Conservation (phyloP, 73 alveolate species). For the Paramecium octaurelia region DNA sequence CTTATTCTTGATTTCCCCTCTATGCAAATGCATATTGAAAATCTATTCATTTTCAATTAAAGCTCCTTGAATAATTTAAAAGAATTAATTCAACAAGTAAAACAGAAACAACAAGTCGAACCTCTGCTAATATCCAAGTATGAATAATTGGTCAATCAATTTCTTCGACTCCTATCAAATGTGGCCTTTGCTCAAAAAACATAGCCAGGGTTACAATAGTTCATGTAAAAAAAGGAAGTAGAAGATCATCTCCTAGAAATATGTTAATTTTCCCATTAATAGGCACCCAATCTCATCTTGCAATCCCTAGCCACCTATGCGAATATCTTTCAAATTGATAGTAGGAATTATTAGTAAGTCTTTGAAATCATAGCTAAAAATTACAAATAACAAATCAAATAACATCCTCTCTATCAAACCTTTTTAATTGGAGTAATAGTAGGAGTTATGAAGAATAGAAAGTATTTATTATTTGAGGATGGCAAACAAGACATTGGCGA, state of each 20-base stretch:
- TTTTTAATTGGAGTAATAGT: constrained; percentile 45
- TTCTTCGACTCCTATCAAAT: background rate
- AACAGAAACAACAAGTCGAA: constrained; percentile 21
- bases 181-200: constrained; percentile 15
- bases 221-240: background rate
- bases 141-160: constrained; percentile 31
- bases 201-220: background rate
- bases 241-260: constrained; percentile 46
- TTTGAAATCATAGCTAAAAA: constrained; percentile 28
- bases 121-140: background rate
- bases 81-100: background rate
- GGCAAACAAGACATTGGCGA: constrained; percentile 4
- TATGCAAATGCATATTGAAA: background rate
- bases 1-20: background rate
- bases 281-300: background rate
- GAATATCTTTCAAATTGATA: background rate
- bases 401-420: constrained; percentile 4
- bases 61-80: background rate
- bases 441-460: constrained; percentile 46
- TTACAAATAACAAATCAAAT: constrained; percentile 4
- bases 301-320: constrained; percentile 45
- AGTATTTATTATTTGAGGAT: constrained; percentile 38
- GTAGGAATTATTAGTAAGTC: constrained; percentile 12
- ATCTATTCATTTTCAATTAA: background rate
- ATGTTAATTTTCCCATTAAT: background rate